Percentiles rank a stretch among this genome's conserved stretches.
These are phyloP conservation scores for Rhododendron vialii DNA, from an alignment of 148 eudicot genomes.

Conservation along the genomic window DNA sequence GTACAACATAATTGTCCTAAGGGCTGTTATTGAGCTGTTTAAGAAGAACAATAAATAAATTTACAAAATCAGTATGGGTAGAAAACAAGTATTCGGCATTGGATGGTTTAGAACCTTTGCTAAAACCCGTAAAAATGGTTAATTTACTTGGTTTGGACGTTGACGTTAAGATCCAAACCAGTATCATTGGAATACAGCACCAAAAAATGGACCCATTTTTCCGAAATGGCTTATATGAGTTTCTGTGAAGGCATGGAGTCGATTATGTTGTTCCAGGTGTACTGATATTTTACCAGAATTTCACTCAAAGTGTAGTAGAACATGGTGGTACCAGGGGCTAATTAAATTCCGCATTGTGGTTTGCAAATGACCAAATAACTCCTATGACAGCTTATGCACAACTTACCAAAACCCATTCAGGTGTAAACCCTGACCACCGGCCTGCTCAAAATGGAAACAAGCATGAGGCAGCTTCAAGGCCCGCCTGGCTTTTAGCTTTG, in stretches of 20 bases:
- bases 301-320: neutral
- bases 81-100: neutral
- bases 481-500: slow-evolving; percentile 70
- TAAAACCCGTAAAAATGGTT: neutral
- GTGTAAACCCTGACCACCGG: slow-evolving; percentile 29
- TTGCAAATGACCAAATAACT: neutral
- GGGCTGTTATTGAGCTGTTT: neutral
- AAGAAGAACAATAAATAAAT: neutral
- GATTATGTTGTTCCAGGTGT: neutral
- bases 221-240: neutral
- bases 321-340: neutral
- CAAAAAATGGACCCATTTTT: neutral
- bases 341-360: neutral
- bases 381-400: slow-evolving; percentile 40
- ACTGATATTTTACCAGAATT: neutral
- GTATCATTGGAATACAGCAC: neutral
- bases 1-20: slow-evolving; percentile 2
- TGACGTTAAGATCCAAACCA: neutral
- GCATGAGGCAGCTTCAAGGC: slow-evolving; percentile 48
- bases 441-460: slow-evolving; percentile 29
- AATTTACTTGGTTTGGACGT: neutral
- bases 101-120: neutral
- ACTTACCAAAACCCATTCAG: slow-evolving; percentile 40
- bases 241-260: neutral
- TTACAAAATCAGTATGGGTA: neutral